These are phyloP conservation scores for Cynanchum wilfordii DNA, from an alignment of 257 asterid species.

Conservation along the genomic window DNA sequence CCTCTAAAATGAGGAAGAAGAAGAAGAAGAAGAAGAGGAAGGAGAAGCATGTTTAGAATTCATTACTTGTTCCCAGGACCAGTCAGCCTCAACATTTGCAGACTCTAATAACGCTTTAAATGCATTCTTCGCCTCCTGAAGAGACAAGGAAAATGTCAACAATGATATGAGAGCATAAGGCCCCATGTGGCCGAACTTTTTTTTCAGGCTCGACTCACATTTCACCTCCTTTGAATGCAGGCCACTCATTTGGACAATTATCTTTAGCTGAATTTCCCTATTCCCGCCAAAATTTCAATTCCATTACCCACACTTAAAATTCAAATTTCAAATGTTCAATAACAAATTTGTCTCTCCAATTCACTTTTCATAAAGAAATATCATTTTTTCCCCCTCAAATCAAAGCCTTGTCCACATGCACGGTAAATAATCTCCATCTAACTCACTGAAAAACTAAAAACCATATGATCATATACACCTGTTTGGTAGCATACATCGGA, in stretches of 20 bases:
- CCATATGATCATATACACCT: slow-evolving; percentile 44
- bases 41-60: neutral
- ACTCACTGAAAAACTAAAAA: slow-evolving; percentile 17
- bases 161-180: neutral
- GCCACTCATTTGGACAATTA: too few relatives aligned
- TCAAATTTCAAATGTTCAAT: too few relatives aligned
- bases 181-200: too few relatives aligned
- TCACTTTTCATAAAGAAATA: too few relatives aligned
- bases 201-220: too few relatives aligned
- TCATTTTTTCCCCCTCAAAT: too few relatives aligned
- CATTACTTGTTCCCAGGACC: slow-evolving; percentile 96
- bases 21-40: neutral
- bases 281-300: too few relatives aligned
- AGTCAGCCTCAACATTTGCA: slow-evolving; percentile 86
- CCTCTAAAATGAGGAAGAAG: slow-evolving; percentile 4
- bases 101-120: slow-evolving; percentile 82
- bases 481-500: slow-evolving; percentile 68
- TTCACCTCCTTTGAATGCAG: too few relatives aligned
- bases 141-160: slow-evolving; percentile 6
- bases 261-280: too few relatives aligned
- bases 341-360: too few relatives aligned
- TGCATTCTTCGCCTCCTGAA: slow-evolving; percentile 92
- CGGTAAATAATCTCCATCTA: neutral
- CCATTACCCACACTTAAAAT: too few relatives aligned
- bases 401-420: too few relatives aligned